These are phyloP conservation scores for Sarcomyxa edulis DNA, from an alignment of 768 basidiomycete genomes.

Conservation along the genomic window DNA sequence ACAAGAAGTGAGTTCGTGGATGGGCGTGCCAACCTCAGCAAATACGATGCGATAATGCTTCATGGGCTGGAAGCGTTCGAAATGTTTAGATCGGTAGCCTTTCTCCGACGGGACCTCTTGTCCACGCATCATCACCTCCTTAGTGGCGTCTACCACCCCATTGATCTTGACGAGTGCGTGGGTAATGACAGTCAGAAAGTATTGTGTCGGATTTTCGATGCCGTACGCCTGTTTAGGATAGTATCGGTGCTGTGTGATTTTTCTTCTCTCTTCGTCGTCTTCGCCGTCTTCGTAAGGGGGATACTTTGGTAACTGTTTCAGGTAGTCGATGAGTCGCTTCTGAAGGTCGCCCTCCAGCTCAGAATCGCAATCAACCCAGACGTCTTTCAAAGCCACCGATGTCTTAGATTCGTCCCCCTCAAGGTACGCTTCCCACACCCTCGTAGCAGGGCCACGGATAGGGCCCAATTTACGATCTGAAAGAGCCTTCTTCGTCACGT, in stretches of 20 bases:
- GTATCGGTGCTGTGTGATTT: neutral
- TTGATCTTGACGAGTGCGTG: neutral
- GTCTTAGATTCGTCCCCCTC: neutral
- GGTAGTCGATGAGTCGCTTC: neutral
- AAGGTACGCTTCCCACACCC: slow-evolving; percentile 8
- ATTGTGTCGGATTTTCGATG: neutral
- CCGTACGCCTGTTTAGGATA: neutral
- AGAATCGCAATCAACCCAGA: neutral
- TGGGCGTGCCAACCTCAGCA: slow-evolving; percentile 1
- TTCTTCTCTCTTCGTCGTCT: neutral
- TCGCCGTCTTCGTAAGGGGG: too few species aligned
- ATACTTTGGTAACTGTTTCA: neutral
- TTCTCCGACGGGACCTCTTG: neutral
- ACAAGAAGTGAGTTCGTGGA: neutral
- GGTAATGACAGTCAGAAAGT: neutral
- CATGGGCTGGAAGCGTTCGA: too few species aligned
- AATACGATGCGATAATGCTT: too few species aligned
- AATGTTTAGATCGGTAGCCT: too few species aligned
- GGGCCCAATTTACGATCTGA: neutral
- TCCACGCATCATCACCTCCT: neutral
- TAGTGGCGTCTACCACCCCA: neutral
- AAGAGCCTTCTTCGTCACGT: neutral
- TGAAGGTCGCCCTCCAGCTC: neutral
- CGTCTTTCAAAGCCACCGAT: too few species aligned
- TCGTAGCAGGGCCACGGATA: slow-evolving; percentile 6